Evolutionary conservation across 768 basidiomycete genomes (phyloP).

Genomic region (Hypsizygus marmoreus): DNA sequence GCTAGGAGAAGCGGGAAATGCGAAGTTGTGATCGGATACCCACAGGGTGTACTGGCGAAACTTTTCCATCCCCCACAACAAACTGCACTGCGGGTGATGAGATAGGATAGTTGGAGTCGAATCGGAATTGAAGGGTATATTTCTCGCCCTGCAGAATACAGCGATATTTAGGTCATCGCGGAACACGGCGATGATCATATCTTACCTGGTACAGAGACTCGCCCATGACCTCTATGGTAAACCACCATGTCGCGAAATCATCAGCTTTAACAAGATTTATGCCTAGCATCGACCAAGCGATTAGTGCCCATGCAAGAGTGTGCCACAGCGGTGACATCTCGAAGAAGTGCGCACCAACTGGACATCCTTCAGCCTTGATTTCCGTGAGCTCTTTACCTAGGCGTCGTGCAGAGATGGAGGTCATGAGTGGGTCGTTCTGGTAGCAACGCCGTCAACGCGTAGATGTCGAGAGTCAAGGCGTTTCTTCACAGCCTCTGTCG

Average conservation of each 20-base stretch:
- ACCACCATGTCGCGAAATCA: conserved; percentile 75
- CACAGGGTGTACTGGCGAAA: conserved; percentile 82
- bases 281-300: conserved; percentile 42
- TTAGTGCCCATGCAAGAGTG: conserved; percentile 10
- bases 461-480: not conserved
- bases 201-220: conserved; percentile 76
- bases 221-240: conserved; percentile 83
- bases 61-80: conserved; percentile 60
- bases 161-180: not conserved
- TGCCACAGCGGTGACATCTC: too few relatives aligned
- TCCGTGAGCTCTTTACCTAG: conserved; percentile 73
- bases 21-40: conserved; percentile 26
- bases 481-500: not conserved
- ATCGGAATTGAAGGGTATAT: conserved; percentile 80
- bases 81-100: conserved; percentile 88
- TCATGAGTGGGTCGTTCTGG: conserved; percentile 38
- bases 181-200: conserved; percentile 2
- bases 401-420: conserved; percentile 63
- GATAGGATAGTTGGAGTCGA: conserved; percentile 82
- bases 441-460: not conserved
- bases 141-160: conserved; percentile 58
- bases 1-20: conserved; percentile 6
- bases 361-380: conserved; percentile 65
- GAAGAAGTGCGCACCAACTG: conserved; percentile 55
- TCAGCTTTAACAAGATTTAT: conserved; percentile 75